Base-by-base conservation (phyloP, 495 filamentous ascomycete genomes). In the Hypoxylon lenormandii region DNA sequence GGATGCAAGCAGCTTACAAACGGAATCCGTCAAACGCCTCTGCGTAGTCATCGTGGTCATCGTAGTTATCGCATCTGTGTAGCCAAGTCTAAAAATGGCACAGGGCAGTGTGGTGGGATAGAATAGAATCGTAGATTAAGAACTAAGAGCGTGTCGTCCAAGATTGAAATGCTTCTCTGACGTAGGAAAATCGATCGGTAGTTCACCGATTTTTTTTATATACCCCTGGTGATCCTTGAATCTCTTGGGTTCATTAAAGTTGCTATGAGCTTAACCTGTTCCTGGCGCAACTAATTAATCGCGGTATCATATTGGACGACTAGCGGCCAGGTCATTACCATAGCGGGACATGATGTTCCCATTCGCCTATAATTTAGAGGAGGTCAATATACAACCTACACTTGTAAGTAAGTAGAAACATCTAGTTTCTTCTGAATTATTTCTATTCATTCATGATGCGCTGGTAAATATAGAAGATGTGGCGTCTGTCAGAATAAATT, bases 161-260 rank as follows among this genome's bases (percentile, higher is more conserved):
- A 52, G n/a, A 47, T 47, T 52, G 62, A 49, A 51, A 33, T 54
- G 46, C 37, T 48, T 40, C 56, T 67, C 56, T 66, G 63, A 66
- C 53, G 48, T 59, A 52, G 7, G 10, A 15, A 36, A 12, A 36
- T 28, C 6, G 16, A 51, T 60, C 52, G 58, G 50, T 61, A 67
- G 33, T 47, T 61, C 52, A 13, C 16, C 19, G 15, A 36, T 36
- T 10, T 23, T 33, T 48, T 62, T 26, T 26, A 2, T 26, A 26
- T 26, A 26, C 52, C 62, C 68, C 62, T 66, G 62, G 47, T 50
- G 68, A 66, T 71, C 68, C 15, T 33, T 63, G 62, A 70, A 19
- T 23, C 26, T 50, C 4, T 36, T 56, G 40, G 56, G 67, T 40
- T 61, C 49, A 48, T 70, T 37, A 61, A 59, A 45, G 21, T 18